Percentiles rank a stretch among this genome's conserved stretches.
These are phyloP conservation scores for Skeletonema menzelii DNA, from an alignment of 108 stramenopile genomes.

Conservation along the genomic window DNA sequence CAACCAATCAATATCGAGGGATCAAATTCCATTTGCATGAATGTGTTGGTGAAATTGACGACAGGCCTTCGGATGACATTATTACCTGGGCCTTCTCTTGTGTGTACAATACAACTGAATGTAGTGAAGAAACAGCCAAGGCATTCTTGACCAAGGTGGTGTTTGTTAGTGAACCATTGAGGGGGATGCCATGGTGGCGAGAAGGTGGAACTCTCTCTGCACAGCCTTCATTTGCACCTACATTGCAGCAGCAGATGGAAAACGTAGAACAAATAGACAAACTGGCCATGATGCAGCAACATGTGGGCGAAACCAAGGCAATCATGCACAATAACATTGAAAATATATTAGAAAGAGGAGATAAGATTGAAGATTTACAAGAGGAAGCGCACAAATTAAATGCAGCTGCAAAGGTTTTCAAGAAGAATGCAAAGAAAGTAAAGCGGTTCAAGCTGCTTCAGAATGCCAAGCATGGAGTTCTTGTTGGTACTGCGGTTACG, in stretches of 20 bases:
- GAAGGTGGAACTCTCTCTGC: conserved; percentile 45
- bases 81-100: conserved; percentile 62
- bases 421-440: conserved; percentile 54
- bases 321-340: conserved; percentile 72
- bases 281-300: conserved; percentile 49
- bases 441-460: conserved; percentile 62
- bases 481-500: conserved; percentile 69
- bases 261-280: conserved; percentile 51
- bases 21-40: conserved; percentile 77
- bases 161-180: conserved; percentile 49
- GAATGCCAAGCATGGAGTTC: conserved; percentile 73
- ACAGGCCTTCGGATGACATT: conserved; percentile 13
- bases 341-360: conserved; percentile 53
- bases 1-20: conserved; percentile 17
- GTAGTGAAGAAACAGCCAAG: conserved; percentile 42
- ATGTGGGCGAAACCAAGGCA: conserved; percentile 52
- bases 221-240: conserved; percentile 68
- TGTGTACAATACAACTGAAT: conserved; percentile 49
- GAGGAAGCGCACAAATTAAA: conserved; percentile 40
- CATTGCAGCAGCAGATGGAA: conserved; percentile 69
- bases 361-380: conserved; percentile 52
- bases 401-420: conserved; percentile 60
- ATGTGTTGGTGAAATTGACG: conserved; percentile 1
- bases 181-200: conserved; percentile 54
- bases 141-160: conserved; percentile 72